Conservation (phyloP, 148 eudicot genomes). For the Camellia japonica region DNA sequence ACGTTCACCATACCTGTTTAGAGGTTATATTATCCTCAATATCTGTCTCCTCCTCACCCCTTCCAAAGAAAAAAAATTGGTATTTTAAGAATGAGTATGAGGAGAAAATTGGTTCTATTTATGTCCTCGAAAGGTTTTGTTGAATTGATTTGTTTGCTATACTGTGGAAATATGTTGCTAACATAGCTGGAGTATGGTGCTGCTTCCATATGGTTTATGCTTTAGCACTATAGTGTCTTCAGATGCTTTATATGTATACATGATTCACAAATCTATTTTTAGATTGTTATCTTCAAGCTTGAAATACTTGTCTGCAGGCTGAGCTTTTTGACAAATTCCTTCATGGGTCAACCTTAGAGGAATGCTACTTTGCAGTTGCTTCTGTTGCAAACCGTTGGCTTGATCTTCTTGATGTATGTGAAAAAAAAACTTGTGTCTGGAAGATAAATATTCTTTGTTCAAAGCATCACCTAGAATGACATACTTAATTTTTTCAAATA, state of each 20-base stretch:
- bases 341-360: conserved; percentile 87
- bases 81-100: neutral
- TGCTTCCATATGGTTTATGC: neutral
- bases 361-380: conserved; percentile 94
- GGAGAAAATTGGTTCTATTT: neutral
- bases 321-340: conserved; percentile 97
- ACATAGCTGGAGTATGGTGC: conserved; percentile 10
- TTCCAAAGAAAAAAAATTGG: neutral
- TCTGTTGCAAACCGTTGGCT: conserved; percentile 97
- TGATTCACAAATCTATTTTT: neutral
- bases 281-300: conserved; percentile 8
- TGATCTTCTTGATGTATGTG: conserved; percentile 96
- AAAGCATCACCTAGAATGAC: neutral
- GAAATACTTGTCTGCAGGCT: conserved; percentile 57
- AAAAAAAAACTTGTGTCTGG: neutral
- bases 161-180: neutral
- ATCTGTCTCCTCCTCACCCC: neutral
- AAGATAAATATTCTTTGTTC: neutral
- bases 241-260: neutral
- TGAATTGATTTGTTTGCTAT: neutral
- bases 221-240: neutral
- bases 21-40: neutral
- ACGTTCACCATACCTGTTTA: neutral
- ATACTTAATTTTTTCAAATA: conserved; percentile 1
- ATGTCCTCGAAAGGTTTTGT: neutral